Evolutionary conservation across 192 early-diverging fungal species (phyloP).

Genomic region (Linnemannia hyalina): DNA sequence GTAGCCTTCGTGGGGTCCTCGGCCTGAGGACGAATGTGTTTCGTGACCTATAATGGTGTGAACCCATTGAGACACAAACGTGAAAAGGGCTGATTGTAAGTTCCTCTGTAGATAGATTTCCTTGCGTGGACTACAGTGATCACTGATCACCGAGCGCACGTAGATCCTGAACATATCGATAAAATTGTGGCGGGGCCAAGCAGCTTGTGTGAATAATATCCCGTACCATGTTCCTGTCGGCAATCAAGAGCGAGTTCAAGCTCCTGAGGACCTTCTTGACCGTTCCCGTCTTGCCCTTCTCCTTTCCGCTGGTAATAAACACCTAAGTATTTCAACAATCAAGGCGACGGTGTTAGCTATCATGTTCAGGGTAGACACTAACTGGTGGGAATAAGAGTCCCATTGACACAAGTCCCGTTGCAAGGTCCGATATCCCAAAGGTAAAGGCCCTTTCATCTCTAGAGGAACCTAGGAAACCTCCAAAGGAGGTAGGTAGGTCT

Average conservation of each 20-base stretch:
- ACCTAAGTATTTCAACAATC: conserved; percentile 49
- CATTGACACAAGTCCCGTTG: neutral
- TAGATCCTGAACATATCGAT: neutral
- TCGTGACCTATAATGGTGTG: conserved; percentile 61
- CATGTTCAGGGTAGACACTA: neutral
- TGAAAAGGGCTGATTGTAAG: neutral
- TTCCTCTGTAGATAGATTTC: neutral
- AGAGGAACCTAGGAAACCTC: neutral
- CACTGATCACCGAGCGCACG: neutral
- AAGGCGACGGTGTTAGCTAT: neutral
- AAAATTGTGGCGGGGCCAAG: neutral
- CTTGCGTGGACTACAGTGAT: neutral
- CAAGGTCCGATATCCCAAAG: neutral
- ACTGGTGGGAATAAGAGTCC: neutral
- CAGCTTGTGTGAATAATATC: conserved; percentile 8
- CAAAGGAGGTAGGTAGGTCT: neutral
- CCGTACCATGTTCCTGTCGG: conserved; percentile 66
- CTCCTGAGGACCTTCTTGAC: conserved; percentile 72
- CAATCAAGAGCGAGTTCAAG: conserved; percentile 73
- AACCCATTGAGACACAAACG: neutral
- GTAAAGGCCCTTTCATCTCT: neutral
- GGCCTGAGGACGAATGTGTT: conserved; percentile 65
- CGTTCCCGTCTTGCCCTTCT: conserved; percentile 73
- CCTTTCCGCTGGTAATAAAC: conserved; percentile 72
- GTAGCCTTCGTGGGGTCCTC: conserved; percentile 57